A percentile compares a stretch with the other conserved stretches of the same genome.
These are phyloP conservation scores for Podospora anserina DNA, from an alignment of 495 filamentous ascomycete genomes.

Conservation along the genomic window DNA sequence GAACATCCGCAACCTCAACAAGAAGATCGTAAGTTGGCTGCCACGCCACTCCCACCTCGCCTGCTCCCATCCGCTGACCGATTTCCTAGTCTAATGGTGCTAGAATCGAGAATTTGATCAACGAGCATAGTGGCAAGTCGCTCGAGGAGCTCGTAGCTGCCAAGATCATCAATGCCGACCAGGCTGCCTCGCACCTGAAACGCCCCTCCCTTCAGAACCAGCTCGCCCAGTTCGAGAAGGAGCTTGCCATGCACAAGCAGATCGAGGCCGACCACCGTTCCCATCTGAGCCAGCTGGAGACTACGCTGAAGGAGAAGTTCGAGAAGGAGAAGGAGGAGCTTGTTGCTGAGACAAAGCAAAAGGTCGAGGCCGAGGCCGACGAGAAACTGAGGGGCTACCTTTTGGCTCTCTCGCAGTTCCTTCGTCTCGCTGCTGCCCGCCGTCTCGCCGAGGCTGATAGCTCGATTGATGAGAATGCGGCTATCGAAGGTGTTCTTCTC, in stretches of 20 bases:
- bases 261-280: slow-evolving; percentile 74
- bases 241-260: slow-evolving; percentile 78
- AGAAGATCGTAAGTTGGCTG: slow-evolving; percentile 71
- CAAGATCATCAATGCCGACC: slow-evolving; percentile 89
- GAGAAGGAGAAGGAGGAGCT: slow-evolving; percentile 66
- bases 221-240: slow-evolving; percentile 74
- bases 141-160: slow-evolving; percentile 79
- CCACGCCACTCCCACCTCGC: not conserved
- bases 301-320: slow-evolving; percentile 65
- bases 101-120: slow-evolving; percentile 75
- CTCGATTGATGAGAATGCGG: slow-evolving; percentile 66
- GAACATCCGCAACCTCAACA: slow-evolving; percentile 78
- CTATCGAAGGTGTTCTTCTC: slow-evolving; percentile 85
- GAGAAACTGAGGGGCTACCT: slow-evolving; percentile 54
- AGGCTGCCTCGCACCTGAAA: slow-evolving; percentile 83
- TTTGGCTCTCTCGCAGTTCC: slow-evolving; percentile 71
- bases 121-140: slow-evolving; percentile 68
- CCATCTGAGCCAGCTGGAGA: slow-evolving; percentile 63
- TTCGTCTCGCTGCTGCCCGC: slow-evolving; percentile 72
- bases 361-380: slow-evolving; percentile 55
- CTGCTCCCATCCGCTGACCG: slow-evolving; percentile 22
- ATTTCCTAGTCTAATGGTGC: slow-evolving; percentile 62
- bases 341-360: slow-evolving; percentile 50
- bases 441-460: slow-evolving; percentile 62
- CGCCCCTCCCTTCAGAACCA: slow-evolving; percentile 80